Evolutionary conservation across 1,284 basidiomycete species (phyloP).

Genomic region (Uromyces viciae-fabae): DNA sequence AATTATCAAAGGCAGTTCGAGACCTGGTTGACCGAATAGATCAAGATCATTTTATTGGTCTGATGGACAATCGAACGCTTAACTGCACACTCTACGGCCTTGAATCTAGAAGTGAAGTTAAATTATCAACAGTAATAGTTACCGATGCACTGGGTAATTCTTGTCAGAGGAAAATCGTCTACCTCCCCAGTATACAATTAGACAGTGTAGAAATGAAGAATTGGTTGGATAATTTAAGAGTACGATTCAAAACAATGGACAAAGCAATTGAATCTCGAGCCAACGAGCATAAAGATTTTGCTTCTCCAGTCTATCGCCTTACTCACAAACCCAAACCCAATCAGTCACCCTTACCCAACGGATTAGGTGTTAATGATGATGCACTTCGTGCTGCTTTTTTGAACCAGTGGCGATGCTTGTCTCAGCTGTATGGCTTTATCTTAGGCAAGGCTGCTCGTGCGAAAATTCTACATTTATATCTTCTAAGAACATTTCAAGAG

Average conservation of each 20-base stretch:
- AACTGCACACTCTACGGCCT: conserved; percentile 63
- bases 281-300: conserved; percentile 16
- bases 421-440: conserved; percentile 68
- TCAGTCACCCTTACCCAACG: conserved; percentile 8
- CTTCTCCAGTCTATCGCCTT: conserved; percentile 14
- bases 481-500: conserved; percentile 59
- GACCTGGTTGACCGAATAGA: conserved; percentile 29
- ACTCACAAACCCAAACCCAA: background rate
- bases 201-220: conserved; percentile 39
- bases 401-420: conserved; percentile 62
- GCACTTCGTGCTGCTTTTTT: conserved; percentile 23
- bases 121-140: conserved; percentile 64
- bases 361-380: conserved; percentile 18
- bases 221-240: conserved; percentile 35
- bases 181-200: conserved; percentile 29
- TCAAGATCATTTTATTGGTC: conserved; percentile 12
- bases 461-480: conserved; percentile 64
- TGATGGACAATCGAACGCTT: conserved; percentile 66
- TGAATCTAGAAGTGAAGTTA: conserved; percentile 65
- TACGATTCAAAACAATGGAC: conserved; percentile 4
- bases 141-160: conserved; percentile 48
- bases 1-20: conserved; percentile 35
- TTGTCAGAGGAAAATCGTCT: conserved; percentile 29
- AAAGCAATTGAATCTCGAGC: conserved; percentile 5
- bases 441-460: conserved; percentile 65